Conservation (phyloP, 352 stramenopile genomes). For the Aphanomyces euteiches region DNA sequence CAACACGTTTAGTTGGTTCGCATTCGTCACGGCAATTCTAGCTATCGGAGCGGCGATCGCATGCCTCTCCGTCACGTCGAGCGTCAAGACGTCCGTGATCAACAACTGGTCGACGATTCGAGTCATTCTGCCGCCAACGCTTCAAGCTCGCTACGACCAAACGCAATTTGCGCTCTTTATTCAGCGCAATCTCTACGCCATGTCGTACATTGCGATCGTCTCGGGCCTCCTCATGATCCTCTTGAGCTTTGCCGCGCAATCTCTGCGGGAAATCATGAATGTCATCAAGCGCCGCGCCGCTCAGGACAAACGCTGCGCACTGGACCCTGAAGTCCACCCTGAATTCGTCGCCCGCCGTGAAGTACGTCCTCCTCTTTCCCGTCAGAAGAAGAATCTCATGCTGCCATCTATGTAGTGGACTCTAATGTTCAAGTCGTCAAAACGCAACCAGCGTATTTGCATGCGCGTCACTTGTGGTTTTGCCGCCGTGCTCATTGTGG, state of each 20-base stretch:
- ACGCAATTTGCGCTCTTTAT: conserved; percentile 45
- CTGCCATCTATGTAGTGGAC: conserved; percentile 42
- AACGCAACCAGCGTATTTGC: conserved; percentile 52
- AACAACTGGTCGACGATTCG: conserved; percentile 56
- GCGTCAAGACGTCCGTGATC: conserved; percentile 54
- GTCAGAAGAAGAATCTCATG: background rate
- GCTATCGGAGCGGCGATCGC: conserved; percentile 53
- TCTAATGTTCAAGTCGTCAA: conserved; percentile 55
- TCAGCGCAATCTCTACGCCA: conserved; percentile 49
- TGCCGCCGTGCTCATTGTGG: conserved; percentile 44
- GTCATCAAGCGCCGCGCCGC: conserved; percentile 55
- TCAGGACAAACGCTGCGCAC: conserved; percentile 42
- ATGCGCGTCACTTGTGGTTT: conserved; percentile 45
- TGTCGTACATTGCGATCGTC: conserved; percentile 57
- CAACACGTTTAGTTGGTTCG: conserved; percentile 62
- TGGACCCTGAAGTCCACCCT: conserved; percentile 25
- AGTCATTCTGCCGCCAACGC: conserved; percentile 61
- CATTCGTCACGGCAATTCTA: conserved; percentile 45
- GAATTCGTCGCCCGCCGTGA: conserved; percentile 27
- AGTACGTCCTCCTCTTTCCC: background rate
- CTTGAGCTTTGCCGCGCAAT: conserved; percentile 50
- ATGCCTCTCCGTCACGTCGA: conserved; percentile 49
- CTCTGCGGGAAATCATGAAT: conserved; percentile 49
- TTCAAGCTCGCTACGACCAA: conserved; percentile 62
- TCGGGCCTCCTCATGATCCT: conserved; percentile 55